Conservation (phyloP, 2,329 filamentous ascomycete genomes). For the Alternaria triticimaculans region DNA sequence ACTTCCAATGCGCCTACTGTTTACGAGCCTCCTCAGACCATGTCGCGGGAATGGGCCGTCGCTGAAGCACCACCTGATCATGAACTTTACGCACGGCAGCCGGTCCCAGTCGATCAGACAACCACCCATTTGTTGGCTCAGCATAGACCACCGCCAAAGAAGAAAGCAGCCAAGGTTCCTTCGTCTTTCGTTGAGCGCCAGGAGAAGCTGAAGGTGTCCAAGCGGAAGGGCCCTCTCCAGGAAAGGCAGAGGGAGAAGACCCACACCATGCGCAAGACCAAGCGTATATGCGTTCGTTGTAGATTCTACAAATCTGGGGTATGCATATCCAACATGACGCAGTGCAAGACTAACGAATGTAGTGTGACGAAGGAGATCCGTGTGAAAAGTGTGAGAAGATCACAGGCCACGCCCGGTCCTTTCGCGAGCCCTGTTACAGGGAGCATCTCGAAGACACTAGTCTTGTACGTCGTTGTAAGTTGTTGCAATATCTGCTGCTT, state of each 20-base stretch:
- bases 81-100: conserved; percentile 19
- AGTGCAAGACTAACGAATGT: conserved; percentile 5
- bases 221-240: conserved; percentile 37
- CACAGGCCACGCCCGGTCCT: conserved; percentile 39
- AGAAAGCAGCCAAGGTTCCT: conserved; percentile 38
- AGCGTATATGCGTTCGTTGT: conserved; percentile 43
- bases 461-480: conserved; percentile 42
- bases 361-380: conserved; percentile 44
- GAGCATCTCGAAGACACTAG: conserved; percentile 41
- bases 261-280: conserved; percentile 44
- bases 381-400: conserved; percentile 44
- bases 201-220: conserved; percentile 43
- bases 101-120: conserved; percentile 12
- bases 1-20: conserved; percentile 12
- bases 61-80: conserved; percentile 17
- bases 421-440: conserved; percentile 42
- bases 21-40: conserved; percentile 23
- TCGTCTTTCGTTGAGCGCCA: conserved; percentile 43
- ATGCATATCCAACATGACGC: conserved; percentile 4
- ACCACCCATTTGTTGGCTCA: conserved; percentile 9
- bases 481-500: background rate
- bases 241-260: conserved; percentile 41
- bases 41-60: conserved; percentile 29
- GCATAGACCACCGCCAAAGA: conserved; percentile 27
- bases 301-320: conserved; percentile 46